phyloP scores from a whole-genome alignment of 148 eudicot species.

The Rhododendron simsii region DNA sequence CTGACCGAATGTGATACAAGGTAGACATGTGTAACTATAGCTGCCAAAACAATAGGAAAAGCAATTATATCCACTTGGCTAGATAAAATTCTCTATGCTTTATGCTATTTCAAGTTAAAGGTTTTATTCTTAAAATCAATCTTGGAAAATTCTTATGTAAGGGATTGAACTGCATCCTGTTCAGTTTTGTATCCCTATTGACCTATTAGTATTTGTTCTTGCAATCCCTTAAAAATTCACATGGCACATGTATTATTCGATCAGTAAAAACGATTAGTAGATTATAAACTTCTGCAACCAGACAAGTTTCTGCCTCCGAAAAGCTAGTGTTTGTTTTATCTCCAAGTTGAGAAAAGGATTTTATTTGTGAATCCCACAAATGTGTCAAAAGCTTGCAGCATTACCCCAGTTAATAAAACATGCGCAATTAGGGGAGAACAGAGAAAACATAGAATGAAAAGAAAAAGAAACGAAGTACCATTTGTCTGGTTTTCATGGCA shows the following conservation, averaged over 20 bases:
- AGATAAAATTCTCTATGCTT: background rate
- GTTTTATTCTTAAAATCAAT: background rate
- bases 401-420: background rate
- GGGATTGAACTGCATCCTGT: background rate
- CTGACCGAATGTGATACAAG: background rate
- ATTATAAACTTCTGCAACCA: background rate
- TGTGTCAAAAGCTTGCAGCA: background rate
- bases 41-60: background rate
- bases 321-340: background rate
- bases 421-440: background rate
- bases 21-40: background rate
- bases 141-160: background rate
- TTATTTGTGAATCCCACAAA: background rate
- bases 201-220: background rate
- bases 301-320: background rate
- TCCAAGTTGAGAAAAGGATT: background rate
- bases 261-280: no score
- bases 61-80: background rate
- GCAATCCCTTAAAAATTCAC: background rate
- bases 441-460: background rate
- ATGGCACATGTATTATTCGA: background rate
- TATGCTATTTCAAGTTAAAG: background rate
- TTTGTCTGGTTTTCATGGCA: conserved; percentile 1
- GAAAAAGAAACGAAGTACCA: background rate
- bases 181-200: background rate